phyloP scores from a whole-genome alignment of 2,329 filamentous ascomycete genomes.

The Piedraia hortae region DNA sequence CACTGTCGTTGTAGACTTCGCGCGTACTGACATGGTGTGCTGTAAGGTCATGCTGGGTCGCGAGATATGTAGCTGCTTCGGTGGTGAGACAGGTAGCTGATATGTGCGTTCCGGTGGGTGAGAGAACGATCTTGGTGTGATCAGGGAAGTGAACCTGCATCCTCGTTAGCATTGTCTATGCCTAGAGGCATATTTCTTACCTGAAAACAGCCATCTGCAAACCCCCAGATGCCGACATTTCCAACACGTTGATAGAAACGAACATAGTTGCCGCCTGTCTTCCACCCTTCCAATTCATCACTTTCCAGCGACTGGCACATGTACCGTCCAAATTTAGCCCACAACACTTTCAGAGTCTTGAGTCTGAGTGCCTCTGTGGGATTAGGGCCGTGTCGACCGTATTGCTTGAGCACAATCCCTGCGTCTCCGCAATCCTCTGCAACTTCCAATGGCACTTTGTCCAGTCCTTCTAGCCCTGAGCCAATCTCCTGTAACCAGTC shows the following conservation, averaged over 20 bases:
- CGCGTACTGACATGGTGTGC: slow-evolving; percentile 42
- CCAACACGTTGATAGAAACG: slow-evolving; percentile 62
- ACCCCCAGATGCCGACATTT: slow-evolving; percentile 58
- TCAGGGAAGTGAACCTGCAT: slow-evolving; percentile 60
- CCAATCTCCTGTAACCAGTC: slow-evolving; percentile 27
- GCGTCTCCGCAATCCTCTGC: slow-evolving; percentile 41
- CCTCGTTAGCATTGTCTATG: slow-evolving; percentile 4
- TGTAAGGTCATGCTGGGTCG: slow-evolving; percentile 29
- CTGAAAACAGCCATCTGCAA: slow-evolving; percentile 53
- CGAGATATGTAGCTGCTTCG: slow-evolving; percentile 39
- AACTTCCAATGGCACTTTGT: slow-evolving; percentile 31
- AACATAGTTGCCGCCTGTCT: slow-evolving; percentile 27
- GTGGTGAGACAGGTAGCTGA: slow-evolving; percentile 51
- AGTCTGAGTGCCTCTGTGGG: slow-evolving; percentile 18
- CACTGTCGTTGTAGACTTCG: slow-evolving; percentile 40
- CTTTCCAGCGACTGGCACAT: slow-evolving; percentile 24
- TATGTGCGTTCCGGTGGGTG: slow-evolving; percentile 44
- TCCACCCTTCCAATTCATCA: slow-evolving; percentile 13
- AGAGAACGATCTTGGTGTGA: slow-evolving; percentile 61
- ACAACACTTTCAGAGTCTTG: slow-evolving; percentile 29
- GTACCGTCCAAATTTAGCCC: slow-evolving; percentile 44
- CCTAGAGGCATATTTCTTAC: no score
- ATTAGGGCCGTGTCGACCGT: slow-evolving; percentile 14
- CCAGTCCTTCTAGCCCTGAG: slow-evolving; percentile 32
- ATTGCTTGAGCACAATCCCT: slow-evolving; percentile 31